Conservation (phyloP, 495 filamentous ascomycete species). For the Lasiosphaeriaceae sp. region DNA sequence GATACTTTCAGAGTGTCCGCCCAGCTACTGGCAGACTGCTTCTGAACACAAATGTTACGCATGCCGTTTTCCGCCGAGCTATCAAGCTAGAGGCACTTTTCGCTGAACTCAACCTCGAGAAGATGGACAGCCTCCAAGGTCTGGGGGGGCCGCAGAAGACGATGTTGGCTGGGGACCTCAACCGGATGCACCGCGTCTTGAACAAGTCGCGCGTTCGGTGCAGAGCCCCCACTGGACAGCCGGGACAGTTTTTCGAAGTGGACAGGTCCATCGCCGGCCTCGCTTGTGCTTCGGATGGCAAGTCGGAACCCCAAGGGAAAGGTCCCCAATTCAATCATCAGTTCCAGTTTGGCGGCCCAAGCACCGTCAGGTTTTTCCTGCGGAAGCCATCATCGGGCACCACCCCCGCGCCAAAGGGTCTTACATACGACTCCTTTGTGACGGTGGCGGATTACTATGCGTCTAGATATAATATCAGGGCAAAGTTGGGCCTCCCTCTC, state of each 20-base stretch:
- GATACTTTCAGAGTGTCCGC: constrained; percentile 66
- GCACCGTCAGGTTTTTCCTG: constrained; percentile 19
- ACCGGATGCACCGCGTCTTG: constrained; percentile 40
- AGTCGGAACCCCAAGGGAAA: not conserved
- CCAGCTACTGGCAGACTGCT: constrained; percentile 60
- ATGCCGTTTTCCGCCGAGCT: constrained; percentile 41
- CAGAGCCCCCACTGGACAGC: constrained; percentile 34
- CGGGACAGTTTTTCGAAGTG: constrained; percentile 29
- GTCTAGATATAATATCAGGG: constrained; percentile 26
- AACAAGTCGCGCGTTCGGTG: constrained; percentile 39
- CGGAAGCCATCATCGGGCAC: constrained; percentile 1
- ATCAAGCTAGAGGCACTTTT: constrained; percentile 25
- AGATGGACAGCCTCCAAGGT: constrained; percentile 3
- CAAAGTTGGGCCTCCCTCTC: constrained; percentile 50
- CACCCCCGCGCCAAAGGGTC: constrained; percentile 5
- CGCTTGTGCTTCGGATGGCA: constrained; percentile 25
- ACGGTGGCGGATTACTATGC: constrained; percentile 33
- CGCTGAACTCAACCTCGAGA: not conserved
- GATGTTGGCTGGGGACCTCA: no score
- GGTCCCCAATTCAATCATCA: not conserved
- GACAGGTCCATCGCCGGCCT: constrained; percentile 47
- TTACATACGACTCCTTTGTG: constrained; percentile 21
- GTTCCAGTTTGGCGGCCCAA: constrained; percentile 11
- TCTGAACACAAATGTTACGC: constrained; percentile 55
- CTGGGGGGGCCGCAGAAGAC: accelerated